These are phyloP conservation scores for Metschnikowia orientalis DNA, from an alignment of 805 yeast species.

Conservation along the genomic window DNA sequence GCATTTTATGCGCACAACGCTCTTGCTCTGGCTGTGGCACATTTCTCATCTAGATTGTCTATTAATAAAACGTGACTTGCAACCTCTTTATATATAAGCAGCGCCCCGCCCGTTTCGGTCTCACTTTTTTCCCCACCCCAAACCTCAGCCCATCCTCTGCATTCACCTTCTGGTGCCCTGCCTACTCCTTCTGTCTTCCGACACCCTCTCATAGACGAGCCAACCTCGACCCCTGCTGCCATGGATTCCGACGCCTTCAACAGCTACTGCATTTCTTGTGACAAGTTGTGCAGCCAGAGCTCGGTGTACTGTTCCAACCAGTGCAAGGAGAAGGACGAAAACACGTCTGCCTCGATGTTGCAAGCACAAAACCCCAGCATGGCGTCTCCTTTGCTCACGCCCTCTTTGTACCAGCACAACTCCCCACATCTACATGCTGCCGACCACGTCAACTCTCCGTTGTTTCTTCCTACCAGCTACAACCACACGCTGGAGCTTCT, in stretches of 20 bases:
- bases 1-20: slow-evolving; percentile 1
- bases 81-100: slow-evolving; percentile 8
- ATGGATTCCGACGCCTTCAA: slow-evolving; percentile 21
- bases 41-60: slow-evolving; percentile 16
- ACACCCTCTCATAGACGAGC: background rate
- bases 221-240: background rate
- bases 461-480: slow-evolving; percentile 20
- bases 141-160: background rate
- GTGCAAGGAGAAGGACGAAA: slow-evolving; percentile 33
- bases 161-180: too few relatives aligned
- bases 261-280: slow-evolving; percentile 20
- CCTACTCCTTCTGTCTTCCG: background rate
- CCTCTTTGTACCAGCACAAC: slow-evolving; percentile 27
- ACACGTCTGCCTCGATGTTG: slow-evolving; percentile 16
- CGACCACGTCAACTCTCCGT: slow-evolving; percentile 21
- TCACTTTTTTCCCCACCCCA: slow-evolving; percentile 1
- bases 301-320: slow-evolving; percentile 26
- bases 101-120: slow-evolving; percentile 1
- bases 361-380: slow-evolving; percentile 20
- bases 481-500: slow-evolving; percentile 20
- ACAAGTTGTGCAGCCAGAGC: slow-evolving; percentile 17
- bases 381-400: slow-evolving; percentile 38
- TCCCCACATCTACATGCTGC: slow-evolving; percentile 12
- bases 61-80: slow-evolving; percentile 15
- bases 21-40: slow-evolving; percentile 4